Percentiles rank a stretch among this genome's conserved stretches.
Evolutionary conservation across 148 eudicot species (phyloP).

Genomic region (Cornus suecica): DNA sequence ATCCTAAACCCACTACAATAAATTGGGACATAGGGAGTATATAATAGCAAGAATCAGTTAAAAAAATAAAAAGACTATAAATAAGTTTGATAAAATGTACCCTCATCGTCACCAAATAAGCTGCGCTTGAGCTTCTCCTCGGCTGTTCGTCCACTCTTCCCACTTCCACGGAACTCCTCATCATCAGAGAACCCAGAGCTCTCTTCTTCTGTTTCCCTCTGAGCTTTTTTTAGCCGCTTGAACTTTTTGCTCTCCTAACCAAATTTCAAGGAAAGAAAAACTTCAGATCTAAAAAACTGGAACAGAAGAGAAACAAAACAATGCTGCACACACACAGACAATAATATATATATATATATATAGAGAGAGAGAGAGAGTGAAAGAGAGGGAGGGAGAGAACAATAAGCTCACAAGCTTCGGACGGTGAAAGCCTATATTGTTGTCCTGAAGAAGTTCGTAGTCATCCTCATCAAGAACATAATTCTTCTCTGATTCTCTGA

Average conservation of each 20-base stretch:
- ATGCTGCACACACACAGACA: background rate
- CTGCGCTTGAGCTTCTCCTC: slow-evolving; percentile 62
- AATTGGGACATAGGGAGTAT: no score
- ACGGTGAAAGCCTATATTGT: slow-evolving; percentile 63
- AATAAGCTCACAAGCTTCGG: slow-evolving; percentile 37
- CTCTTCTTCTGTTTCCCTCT: slow-evolving; percentile 54
- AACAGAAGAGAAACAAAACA: background rate
- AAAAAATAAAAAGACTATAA: background rate
- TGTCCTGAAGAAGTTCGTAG: slow-evolving; percentile 75
- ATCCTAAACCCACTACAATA: no score
- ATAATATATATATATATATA: no score
- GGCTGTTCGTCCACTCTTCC: slow-evolving; percentile 53
- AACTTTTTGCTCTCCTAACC: slow-evolving; percentile 71
- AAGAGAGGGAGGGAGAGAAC: background rate
- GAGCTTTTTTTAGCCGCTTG: slow-evolving; percentile 85
- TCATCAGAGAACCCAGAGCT: slow-evolving; percentile 70
- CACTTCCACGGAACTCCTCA: slow-evolving; percentile 55
- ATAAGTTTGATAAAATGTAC: slow-evolving; percentile 25
- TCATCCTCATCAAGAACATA: slow-evolving; percentile 89
- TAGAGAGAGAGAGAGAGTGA: no score
- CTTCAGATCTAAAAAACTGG: slow-evolving; percentile 1
- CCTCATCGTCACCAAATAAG: slow-evolving; percentile 79
- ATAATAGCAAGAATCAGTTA: background rate
- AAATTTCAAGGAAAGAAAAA: slow-evolving; percentile 1
- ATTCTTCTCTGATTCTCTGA: slow-evolving; percentile 64